phyloP scores from a whole-genome alignment of 1,284 basidiomycete species.

The Ceratobasidium sp. region DNA sequence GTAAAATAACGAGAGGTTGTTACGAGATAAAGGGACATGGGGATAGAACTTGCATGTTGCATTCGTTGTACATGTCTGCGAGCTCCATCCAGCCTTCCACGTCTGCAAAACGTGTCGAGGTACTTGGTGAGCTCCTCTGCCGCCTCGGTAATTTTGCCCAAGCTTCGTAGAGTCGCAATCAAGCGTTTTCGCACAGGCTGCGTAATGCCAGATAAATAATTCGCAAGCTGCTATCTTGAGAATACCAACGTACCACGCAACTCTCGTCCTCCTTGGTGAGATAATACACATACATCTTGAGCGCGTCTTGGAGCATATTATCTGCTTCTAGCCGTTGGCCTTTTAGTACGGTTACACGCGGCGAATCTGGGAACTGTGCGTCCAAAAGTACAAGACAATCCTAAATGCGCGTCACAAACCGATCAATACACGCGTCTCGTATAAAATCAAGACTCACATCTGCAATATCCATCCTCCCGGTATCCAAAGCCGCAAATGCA shows the following conservation, averaged over 20 bases:
- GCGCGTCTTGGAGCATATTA: conserved; percentile 63
- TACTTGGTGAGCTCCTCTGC: conserved; percentile 80
- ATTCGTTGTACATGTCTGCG: conserved; percentile 84
- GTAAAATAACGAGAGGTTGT: background rate
- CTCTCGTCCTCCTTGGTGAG: conserved; percentile 77
- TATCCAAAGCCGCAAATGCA: conserved; percentile 83
- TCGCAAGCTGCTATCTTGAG: background rate
- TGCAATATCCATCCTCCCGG: conserved; percentile 80
- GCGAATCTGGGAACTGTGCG: conserved; percentile 79
- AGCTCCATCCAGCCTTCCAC: conserved; percentile 92
- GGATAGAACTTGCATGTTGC: conserved; percentile 67
- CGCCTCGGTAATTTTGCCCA: conserved; percentile 68
- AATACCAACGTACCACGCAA: conserved; percentile 63
- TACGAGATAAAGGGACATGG: conserved; percentile 15
- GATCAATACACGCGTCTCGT: background rate
- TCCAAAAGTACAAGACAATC: conserved; percentile 71
- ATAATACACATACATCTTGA: conserved; percentile 73
- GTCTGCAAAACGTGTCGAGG: conserved; percentile 92
- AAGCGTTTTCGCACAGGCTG: conserved; percentile 85
- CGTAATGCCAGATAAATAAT: background rate
- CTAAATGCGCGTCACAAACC: conserved; percentile 50
- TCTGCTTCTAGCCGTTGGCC: conserved; percentile 84
- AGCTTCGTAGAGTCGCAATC: conserved; percentile 71
- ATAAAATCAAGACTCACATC: conserved; percentile 64
- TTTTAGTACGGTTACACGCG: conserved; percentile 81